Conservation (phyloP, 352 stramenopile species). For the Pythium dissimile region DNA sequence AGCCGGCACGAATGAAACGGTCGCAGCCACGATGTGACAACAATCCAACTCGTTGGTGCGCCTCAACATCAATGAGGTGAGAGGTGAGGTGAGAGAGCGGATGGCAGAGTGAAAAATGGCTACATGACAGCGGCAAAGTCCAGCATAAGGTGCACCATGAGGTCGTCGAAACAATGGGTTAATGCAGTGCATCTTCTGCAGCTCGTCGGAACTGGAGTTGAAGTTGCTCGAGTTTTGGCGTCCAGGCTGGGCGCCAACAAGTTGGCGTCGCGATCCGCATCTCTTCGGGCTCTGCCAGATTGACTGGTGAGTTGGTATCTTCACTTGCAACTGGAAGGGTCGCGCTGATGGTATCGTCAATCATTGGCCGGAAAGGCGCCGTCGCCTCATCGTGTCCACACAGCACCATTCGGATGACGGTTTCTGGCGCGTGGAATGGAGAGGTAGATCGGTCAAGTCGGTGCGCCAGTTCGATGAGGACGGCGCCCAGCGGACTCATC, state of each 20-base stretch:
- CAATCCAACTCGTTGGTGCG: no score
- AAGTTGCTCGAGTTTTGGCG: conserved; percentile 4
- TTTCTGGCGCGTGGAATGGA: neutral
- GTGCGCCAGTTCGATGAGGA: conserved; percentile 1
- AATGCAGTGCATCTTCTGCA: no score
- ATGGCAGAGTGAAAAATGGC: no score
- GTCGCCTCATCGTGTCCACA: neutral
- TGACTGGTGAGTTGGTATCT: no score
- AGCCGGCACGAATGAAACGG: conserved; percentile 20
- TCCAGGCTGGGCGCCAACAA: neutral
- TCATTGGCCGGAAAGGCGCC: no score
- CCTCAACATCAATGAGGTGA: no score
- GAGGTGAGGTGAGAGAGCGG: neutral
- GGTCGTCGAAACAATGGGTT: no score
- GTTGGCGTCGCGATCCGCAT: neutral
- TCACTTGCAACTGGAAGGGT: no score
- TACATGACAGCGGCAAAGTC: no score
- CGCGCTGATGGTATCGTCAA: neutral
- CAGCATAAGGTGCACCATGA: no score
- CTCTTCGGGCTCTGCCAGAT: no score
- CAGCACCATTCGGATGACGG: conserved; percentile 3
- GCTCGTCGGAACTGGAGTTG: conserved; percentile 4
- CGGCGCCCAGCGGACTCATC: neutral
- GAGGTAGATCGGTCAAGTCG: neutral
- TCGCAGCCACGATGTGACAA: conserved; percentile 10